Base-by-base conservation (phyloP, 2,329 filamentous ascomycete species). In the Paraconiothyrium brasiliense region DNA sequence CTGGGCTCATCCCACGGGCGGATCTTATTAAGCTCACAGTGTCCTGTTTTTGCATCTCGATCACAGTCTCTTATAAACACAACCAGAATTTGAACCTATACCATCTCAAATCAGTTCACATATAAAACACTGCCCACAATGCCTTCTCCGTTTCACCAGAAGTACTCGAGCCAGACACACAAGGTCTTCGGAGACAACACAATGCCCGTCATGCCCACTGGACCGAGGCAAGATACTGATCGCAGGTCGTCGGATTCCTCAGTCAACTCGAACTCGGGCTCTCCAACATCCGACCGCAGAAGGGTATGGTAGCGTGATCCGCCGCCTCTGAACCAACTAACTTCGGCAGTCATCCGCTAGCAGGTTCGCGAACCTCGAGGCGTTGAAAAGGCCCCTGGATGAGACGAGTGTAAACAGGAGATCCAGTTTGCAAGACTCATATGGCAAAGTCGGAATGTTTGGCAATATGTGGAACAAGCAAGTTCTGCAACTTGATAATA, bases 131-230 rank as follows among this genome's bases (percentile, higher is more conserved):
- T 20, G 47, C 14, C 44, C 52, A 68, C 24, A 30, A 78, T 78
- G 76, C 74, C 76, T 64, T 77, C 74, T 49, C 75, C 76, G 63
- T 74, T 78, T 60, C 74, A 78, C 54, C 76, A 78, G 57, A 78
- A 78, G 56, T 78, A 78, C 62, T 73, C 75, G 34, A 68, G 69
- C 16, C 76, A 78, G 51, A 74, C 55, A 46, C 72, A 78, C 65
- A 76, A 70, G 56, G 27, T 71, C 22, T 78, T 74, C 48, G 71
- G 67, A 48, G 69, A 74, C 32, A 71, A 70, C 57, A 68, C 67
- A 8, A 60, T 64, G 5, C 71, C 73, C 51, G 58, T 63, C 10
- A 77, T 76, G 73, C 74, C 76, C n/a, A 74, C 76, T 22, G 73
- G 59, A 22, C 71, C 73, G 3, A 76, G 75, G 60, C 62, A 76